These are phyloP conservation scores for Beauveria sp. DNA, from an alignment of 2,329 filamentous ascomycete species.

Conservation along the genomic window DNA sequence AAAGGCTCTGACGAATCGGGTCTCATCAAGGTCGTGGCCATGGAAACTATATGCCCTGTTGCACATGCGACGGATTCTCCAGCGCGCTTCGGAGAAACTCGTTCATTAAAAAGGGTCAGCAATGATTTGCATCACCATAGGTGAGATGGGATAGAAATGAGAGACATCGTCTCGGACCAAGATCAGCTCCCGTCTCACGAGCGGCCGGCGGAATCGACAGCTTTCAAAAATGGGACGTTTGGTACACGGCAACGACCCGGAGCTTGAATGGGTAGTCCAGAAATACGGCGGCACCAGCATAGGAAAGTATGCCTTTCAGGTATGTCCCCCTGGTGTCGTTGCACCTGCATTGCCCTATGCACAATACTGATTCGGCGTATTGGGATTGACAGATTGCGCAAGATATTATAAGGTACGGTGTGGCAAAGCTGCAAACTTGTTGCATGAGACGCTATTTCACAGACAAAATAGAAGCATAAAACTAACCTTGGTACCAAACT, in stretches of 20 bases:
- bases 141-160: too few species aligned
- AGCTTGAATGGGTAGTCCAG: neutral
- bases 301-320: neutral
- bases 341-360: neutral
- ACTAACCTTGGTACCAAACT: constrained; percentile 4
- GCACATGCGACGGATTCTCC: neutral
- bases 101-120: neutral
- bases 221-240: neutral
- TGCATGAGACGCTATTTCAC: neutral
- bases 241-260: neutral
- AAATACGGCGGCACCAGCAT: constrained; percentile 8
- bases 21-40: neutral
- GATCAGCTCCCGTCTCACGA: too few species aligned
- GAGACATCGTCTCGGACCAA: too few species aligned
- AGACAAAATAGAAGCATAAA: neutral
- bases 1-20: neutral
- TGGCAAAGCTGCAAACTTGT: neutral
- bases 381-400: neutral
- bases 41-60: neutral
- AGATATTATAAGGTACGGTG: neutral
- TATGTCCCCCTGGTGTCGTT: neutral
- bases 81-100: neutral
- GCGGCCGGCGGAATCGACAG: neutral
- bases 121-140: neutral
- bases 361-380: neutral